Percentiles rank a stretch among this genome's conserved stretches.
These are phyloP conservation scores for Lolium multiflorum DNA, from an alignment of 176 grass and related monocot species.

Conservation along the genomic window DNA sequence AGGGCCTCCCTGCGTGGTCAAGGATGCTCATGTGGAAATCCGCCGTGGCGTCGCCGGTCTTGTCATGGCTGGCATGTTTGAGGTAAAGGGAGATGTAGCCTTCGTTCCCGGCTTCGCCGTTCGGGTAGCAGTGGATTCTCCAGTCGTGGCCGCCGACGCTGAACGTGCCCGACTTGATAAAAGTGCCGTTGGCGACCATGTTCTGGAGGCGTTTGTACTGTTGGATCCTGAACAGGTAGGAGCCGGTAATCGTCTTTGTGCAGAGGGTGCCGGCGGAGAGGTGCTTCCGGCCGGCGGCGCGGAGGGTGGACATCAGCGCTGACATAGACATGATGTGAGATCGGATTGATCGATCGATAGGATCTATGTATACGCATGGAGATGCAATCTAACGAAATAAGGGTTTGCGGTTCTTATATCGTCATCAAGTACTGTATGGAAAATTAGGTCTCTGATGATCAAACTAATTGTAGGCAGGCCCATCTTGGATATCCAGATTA, in stretches of 20 bases:
- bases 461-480: no score
- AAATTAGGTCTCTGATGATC: no score
- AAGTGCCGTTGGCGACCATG: background rate
- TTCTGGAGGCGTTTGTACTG: background rate
- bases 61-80: no score
- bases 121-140: slow-evolving; percentile 2
- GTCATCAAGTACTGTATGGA: no score
- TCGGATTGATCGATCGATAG: background rate
- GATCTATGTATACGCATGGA: background rate
- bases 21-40: background rate
- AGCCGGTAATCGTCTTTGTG: background rate
- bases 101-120: background rate
- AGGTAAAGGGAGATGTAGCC: background rate
- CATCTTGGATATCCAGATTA: no score
- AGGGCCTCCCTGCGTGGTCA: background rate
- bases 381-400: no score
- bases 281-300: background rate
- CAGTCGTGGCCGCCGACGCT: slow-evolving; percentile 3
- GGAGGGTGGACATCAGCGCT: background rate
- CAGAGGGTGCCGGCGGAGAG: background rate
- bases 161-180: background rate
- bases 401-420: no score
- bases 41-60: background rate
- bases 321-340: background rate
- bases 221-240: slow-evolving; percentile 18